Conservation (phyloP, 1,139 yeast genomes). For the Wickerhamiella infanticola region DNA sequence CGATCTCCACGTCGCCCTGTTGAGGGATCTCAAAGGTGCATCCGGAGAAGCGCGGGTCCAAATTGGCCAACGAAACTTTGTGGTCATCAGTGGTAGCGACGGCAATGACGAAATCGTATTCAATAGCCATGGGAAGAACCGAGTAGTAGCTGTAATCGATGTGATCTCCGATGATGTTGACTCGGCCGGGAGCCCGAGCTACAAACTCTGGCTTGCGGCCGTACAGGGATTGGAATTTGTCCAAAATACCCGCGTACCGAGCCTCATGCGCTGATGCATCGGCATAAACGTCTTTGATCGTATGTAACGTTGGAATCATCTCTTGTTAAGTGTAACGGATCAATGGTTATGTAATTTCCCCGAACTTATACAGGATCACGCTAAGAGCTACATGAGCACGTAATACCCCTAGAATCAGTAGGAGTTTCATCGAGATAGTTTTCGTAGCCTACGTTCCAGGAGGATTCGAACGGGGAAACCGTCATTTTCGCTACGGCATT, state of each 20-base stretch:
- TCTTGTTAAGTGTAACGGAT: neutral
- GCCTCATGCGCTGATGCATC: conserved; percentile 5
- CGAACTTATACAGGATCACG: too few species aligned
- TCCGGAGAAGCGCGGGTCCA: conserved; percentile 27
- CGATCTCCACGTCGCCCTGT: conserved; percentile 34
- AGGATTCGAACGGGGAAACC: conserved; percentile 24
- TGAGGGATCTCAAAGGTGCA: conserved; percentile 30
- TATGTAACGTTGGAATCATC: neutral
- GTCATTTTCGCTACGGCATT: conserved; percentile 24
- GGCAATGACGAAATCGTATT: conserved; percentile 47
- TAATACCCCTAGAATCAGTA: neutral
- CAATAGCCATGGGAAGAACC: conserved; percentile 65
- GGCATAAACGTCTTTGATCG: conserved; percentile 8
- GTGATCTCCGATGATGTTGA: conserved; percentile 62
- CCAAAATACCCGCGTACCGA: conserved; percentile 16
- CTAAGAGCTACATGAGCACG: conserved; percentile 2
- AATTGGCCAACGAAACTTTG: conserved; percentile 32
- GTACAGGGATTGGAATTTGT: conserved; percentile 14
- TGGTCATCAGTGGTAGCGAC: conserved; percentile 24
- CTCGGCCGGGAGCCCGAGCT: conserved; percentile 59
- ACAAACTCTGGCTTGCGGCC: conserved; percentile 29
- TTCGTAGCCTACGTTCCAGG: conserved; percentile 19
- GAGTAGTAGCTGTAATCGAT: conserved; percentile 56
- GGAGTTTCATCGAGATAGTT: conserved; percentile 15
- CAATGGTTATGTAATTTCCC: neutral